A percentile compares a stretch with the other conserved stretches of the same genome.
Conservation (phyloP, 2,329 filamentous ascomycete species). For the Trichoderma koningiopsis region DNA sequence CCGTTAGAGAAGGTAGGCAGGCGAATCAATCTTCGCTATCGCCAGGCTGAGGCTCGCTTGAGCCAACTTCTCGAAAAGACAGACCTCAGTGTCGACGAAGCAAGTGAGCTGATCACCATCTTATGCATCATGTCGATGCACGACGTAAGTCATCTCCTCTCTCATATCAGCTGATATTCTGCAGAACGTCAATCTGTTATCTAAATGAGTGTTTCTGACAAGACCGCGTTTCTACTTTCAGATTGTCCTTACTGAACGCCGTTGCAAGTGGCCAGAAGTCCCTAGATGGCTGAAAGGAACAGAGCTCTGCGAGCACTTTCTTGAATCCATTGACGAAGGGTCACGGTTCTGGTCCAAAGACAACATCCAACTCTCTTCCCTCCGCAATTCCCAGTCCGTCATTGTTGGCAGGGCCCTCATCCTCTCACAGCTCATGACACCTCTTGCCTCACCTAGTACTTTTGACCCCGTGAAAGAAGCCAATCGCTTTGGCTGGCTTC, state of each 20-base stretch:
- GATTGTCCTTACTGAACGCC: slow-evolving; percentile 44
- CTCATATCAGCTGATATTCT: not conserved
- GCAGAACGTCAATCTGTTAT: not conserved
- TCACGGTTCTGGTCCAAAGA: slow-evolving; percentile 40
- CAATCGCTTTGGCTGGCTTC: slow-evolving; percentile 43
- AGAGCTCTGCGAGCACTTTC: slow-evolving; percentile 39
- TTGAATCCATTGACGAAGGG: slow-evolving; percentile 42
- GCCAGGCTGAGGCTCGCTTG: slow-evolving; percentile 37
- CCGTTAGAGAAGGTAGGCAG: slow-evolving; percentile 38
- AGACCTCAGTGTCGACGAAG: slow-evolving; percentile 31
- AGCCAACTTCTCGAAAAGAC: slow-evolving; percentile 33
- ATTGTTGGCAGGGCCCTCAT: slow-evolving; percentile 45
- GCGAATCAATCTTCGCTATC: slow-evolving; percentile 40
- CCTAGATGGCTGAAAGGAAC: slow-evolving; percentile 46
- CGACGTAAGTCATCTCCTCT: slow-evolving; percentile 36
- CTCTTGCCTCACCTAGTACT: slow-evolving; percentile 33
- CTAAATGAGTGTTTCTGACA: not conserved
- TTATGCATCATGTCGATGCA: slow-evolving; percentile 44
- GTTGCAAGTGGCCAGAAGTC: slow-evolving; percentile 36
- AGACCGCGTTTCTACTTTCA: slow-evolving; percentile 21
- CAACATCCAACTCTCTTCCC: slow-evolving; percentile 40
- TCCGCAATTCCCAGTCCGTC: slow-evolving; percentile 44
- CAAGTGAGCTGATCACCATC: slow-evolving; percentile 43
- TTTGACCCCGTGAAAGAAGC: slow-evolving; percentile 37
- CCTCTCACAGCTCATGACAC: slow-evolving; percentile 44